Base-by-base conservation (phyloP, 805 yeast species). In the Saccharomycopsis fermentans region DNA sequence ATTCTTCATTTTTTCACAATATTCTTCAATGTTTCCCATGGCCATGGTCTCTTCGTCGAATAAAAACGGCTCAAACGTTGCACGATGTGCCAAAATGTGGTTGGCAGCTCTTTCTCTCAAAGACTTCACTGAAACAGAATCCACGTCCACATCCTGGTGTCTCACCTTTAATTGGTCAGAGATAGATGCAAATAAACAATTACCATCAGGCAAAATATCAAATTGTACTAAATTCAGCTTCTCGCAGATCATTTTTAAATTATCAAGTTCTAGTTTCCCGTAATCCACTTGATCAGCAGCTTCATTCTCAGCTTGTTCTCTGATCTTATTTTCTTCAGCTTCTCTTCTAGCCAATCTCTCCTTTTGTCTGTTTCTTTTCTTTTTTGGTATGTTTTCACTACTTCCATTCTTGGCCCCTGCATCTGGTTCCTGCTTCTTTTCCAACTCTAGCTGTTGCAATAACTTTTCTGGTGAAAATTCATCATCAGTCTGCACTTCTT, bases 131-230 rank as follows among this genome's bases (percentile, higher is more conserved):
- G 76, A 61, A 26, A 65, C 66, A 3, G 56, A 59, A 4, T 52
- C 19, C 3, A 59, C 59, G 1, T 67, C 67, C 6, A 70, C 63
- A 2, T 67, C 71, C 9, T 43, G 12, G 34, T 81, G 88, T 24
- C 96, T 79, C 3, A 66, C 59, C 53, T 67, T 63, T 62, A 92
- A 71, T 67, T 92, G 98, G 68, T 92, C 96, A 24, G 84, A 75
- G 19, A 92, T 78, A 0, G 96, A 85, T 3, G 92, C 87, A 74
- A 90, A 94, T 35, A 92, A 73, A 75, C 99, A 94, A 69, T 92
- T 92, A 0, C 98, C 99, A 70, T 92, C 98, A 0, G 98, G 96
- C 60, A 78, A 74, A 53, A 90, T 87, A 63, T 90, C 96, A 61
- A 76, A 71, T 63, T 84, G 83, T 21, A 63, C 66, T n/a, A 89